These are phyloP conservation scores for Aspergillus clavatus DNA, from an alignment of 2,329 filamentous ascomycete genomes.

Conservation along the genomic window DNA sequence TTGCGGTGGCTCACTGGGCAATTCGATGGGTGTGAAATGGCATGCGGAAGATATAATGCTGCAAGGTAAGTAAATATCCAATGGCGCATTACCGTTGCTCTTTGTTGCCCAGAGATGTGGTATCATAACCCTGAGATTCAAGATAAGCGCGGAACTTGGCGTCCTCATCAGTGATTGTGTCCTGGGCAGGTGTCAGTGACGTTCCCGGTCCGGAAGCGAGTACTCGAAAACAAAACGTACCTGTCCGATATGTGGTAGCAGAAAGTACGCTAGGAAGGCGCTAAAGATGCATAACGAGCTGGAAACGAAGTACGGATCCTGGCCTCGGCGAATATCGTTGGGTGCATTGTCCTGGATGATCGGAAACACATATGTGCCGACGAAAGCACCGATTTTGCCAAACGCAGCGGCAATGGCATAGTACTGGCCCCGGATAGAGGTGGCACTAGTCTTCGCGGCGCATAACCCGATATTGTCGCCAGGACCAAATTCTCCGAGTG, in stretches of 20 bases:
- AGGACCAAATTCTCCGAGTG: conserved; percentile 74
- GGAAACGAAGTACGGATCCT: conserved; percentile 88
- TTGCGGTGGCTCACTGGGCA: background rate
- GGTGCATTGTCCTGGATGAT: conserved; percentile 59
- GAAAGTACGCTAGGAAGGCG: conserved; percentile 61
- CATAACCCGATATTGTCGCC: conserved; percentile 88
- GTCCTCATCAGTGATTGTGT: conserved; percentile 79
- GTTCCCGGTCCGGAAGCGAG: background rate
- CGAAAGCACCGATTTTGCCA: conserved; percentile 61
- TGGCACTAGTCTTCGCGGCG: conserved; percentile 82
- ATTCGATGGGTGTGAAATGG: background rate
- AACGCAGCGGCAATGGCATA: conserved; percentile 50
- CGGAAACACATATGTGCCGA: conserved; percentile 78
- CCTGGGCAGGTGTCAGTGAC: conserved; percentile 44
- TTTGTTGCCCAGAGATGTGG: conserved; percentile 49
- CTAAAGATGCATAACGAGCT: conserved; percentile 71
- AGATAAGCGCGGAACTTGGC: conserved; percentile 69
- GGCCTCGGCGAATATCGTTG: conserved; percentile 56
- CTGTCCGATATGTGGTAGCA: conserved; percentile 68
- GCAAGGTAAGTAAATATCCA: background rate
- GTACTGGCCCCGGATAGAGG: conserved; percentile 75
- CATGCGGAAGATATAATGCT: conserved; percentile 2
- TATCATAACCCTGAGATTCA: conserved; percentile 70
- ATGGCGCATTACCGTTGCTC: conserved; percentile 2
- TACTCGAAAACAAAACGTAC: conserved; percentile 19